Percentiles rank a stretch among this genome's conserved stretches.
phyloP scores from a whole-genome alignment of 495 filamentous ascomycete genomes.

The Neurospora sublineolata region DNA sequence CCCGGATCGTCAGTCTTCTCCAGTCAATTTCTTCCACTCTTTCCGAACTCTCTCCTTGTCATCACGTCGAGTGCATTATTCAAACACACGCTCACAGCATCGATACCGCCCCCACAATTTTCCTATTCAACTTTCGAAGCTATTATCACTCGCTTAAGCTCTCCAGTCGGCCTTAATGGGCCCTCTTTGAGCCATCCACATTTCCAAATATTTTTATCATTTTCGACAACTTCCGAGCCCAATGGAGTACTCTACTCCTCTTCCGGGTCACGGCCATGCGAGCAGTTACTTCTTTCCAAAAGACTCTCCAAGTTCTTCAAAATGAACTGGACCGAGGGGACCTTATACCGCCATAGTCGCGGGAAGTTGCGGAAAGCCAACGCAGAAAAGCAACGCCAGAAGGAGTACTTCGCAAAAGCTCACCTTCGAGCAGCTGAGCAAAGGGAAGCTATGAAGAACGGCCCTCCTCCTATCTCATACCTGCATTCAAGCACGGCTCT shows the following conservation, averaged over 20 bases:
- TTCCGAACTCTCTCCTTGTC: neutral
- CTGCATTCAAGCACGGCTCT: neutral
- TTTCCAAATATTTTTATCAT: neutral
- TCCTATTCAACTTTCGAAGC: neutral
- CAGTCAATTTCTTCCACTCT: neutral
- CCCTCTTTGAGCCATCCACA: neutral
- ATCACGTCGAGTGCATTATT: neutral
- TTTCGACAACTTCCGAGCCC: neutral
- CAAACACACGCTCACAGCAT: neutral
- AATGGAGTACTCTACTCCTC: neutral
- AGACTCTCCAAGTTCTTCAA: neutral
- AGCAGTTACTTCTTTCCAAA: neutral
- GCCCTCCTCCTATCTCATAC: slow-evolving; percentile 3
- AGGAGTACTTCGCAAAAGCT: slow-evolving; percentile 30
- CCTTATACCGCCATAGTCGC: slow-evolving; percentile 26
- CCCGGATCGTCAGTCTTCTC: neutral
- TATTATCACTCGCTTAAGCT: neutral
- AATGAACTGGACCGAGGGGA: slow-evolving; percentile 39
- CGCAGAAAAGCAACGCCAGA: slow-evolving; percentile 20
- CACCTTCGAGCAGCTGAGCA: slow-evolving; percentile 14
- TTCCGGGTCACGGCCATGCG: neutral
- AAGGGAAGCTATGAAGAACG: slow-evolving; percentile 6
- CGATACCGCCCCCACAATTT: neutral
- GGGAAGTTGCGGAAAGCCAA: slow-evolving; percentile 23
- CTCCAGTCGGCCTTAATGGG: neutral